Evolutionary conservation across 2,329 filamentous ascomycete species (phyloP).

Genomic region (Sodiomyces alkalinus): DNA sequence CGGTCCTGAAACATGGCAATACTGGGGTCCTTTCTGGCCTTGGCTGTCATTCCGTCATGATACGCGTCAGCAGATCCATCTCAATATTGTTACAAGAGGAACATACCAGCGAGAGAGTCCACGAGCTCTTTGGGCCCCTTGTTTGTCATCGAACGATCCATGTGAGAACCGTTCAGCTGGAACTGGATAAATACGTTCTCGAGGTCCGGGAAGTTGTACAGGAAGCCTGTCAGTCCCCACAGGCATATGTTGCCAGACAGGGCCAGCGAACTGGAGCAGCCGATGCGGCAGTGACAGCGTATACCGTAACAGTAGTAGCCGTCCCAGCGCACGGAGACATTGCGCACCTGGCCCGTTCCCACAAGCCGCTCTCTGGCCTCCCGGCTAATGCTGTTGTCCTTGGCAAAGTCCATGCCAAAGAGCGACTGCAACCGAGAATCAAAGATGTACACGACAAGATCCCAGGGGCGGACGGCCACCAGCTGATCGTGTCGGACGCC

Average conservation of each 20-base stretch:
- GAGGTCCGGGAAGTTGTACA: conserved; percentile 13
- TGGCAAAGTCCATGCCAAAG: neutral
- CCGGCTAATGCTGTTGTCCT: neutral
- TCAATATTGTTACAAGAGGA: too few species aligned
- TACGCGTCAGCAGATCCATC: neutral
- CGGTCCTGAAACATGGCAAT: neutral
- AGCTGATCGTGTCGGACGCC: neutral
- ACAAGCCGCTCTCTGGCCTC: too few species aligned
- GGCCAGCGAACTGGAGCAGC: neutral
- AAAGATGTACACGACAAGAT: conserved; percentile 1
- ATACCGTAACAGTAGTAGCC: neutral
- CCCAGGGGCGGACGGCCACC: neutral
- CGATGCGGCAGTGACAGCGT: conserved; percentile 1
- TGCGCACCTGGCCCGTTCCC: too few species aligned
- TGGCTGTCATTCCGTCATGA: neutral
- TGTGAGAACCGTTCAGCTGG: conserved; percentile 1
- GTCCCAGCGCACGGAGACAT: neutral
- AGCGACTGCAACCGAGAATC: too few species aligned
- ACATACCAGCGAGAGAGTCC: neutral
- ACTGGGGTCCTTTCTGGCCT: neutral
- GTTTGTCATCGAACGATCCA: too few species aligned
- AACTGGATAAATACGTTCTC: conserved; percentile 15
- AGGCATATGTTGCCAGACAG: conserved; percentile 9
- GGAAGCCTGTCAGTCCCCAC: conserved; percentile 7
- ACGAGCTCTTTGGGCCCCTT: neutral